Percentiles rank a stretch among this genome's conserved stretches.
Conservation (phyloP, 129 eudicot genomes). For the Escallonia rubra region DNA sequence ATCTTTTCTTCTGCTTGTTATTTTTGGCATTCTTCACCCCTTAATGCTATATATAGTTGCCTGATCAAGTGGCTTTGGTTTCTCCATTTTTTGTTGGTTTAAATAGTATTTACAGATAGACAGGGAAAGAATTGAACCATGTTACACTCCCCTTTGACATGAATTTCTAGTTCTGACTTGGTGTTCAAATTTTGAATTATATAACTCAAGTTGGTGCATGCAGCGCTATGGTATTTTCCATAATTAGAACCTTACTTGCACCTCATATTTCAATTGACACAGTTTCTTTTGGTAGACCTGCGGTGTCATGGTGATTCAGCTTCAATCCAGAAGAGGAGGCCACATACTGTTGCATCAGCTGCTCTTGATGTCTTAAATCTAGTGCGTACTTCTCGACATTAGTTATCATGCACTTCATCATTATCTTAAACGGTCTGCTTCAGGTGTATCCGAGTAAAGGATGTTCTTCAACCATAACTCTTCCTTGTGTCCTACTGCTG, state of each 20-base stretch:
- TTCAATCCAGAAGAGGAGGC: constrained; percentile 57
- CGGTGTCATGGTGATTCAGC: constrained; percentile 98
- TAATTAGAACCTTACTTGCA: constrained; percentile 14
- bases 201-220: not conserved
- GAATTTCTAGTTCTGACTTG: not conserved
- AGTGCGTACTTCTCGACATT: constrained; percentile 38
- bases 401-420: not conserved
- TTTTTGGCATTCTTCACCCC: not conserved
- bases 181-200: not conserved
- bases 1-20: not conserved
- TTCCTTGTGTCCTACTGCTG: too few species aligned
- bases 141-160: too few species aligned
- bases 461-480: too few species aligned
- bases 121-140: not conserved
- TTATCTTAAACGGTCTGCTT: not conserved
- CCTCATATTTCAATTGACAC: constrained; percentile 18
- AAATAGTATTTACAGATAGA: not conserved
- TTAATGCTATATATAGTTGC: too few species aligned
- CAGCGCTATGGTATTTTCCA: not conserved
- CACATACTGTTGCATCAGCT: constrained; percentile 77
- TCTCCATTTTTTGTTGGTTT: not conserved
- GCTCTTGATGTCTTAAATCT: constrained; percentile 93
- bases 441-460: too few species aligned
- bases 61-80: too few species aligned
- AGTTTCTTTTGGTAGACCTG: constrained; percentile 93